Evolutionary conservation across 306 rosid species (phyloP), one percentile per base, ranked within the genome.

Genomic region (Inga laurina): DNA sequence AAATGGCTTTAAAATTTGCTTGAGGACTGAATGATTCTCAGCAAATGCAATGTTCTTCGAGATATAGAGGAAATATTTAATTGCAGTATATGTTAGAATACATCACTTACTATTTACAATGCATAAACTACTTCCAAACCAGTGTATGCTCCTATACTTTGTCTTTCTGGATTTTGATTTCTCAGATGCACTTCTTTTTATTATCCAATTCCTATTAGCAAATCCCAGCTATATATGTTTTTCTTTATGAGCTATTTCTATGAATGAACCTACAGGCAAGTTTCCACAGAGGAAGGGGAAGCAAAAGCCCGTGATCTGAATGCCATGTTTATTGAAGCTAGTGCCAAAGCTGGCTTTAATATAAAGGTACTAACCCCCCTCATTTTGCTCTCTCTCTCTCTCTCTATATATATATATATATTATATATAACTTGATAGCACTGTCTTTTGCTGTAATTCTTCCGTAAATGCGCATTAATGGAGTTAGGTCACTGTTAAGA

Each of bases 341-440:
- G 92, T 69, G 97, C 97, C 39, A 93, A 93, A 83, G 97, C 94
- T 79, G 95, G 96, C 39, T 93, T 93, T 84, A 93, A 93, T 81
- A 93, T 93, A 79, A 93, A 93, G 94, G 97, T 93, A 64, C 74
- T 14, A 15, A 66, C 45, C 44, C 1, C 41, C 41, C 41, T 37
- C 41, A 37, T 5, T 37, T 37, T 0, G 7, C 41, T 37, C 41
- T 37, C 41, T 37, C 41, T 37, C 41, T 37, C 41, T 37, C 41
- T 37, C 41, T 37, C 7, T 37, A 4, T 37, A 4, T 32, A 27
- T 27, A 27, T 27, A 27, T 37, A 37, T 37, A 37, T 37, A 37
- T 37, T 37, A 37, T 37, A 5, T 37, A 37, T 37, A 37, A 37
- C 41, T 37, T 37, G 41, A 37, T 37, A 37, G 41, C 41, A n/a